These are phyloP conservation scores for Colletotrichum phormii DNA, from an alignment of 2,329 filamentous ascomycete genomes.

Conservation along the genomic window DNA sequence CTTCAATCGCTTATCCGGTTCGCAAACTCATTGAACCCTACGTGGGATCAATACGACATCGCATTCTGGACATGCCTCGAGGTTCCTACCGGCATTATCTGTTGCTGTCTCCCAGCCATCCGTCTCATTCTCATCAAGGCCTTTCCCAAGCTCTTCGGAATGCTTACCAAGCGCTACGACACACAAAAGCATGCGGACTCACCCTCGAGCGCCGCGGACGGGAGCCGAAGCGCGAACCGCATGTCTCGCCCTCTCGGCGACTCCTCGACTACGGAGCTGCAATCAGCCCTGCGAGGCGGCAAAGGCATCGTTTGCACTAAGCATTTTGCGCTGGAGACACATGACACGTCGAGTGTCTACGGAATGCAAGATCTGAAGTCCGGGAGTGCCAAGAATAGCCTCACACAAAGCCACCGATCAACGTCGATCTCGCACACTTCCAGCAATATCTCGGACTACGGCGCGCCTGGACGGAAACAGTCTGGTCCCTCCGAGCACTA, in stretches of 20 bases:
- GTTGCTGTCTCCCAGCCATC: constrained; percentile 29
- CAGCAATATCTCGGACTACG: constrained; percentile 8
- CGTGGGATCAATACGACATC: constrained; percentile 44
- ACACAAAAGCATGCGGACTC: not conserved
- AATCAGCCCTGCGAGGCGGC: not conserved
- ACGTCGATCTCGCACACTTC: constrained; percentile 16
- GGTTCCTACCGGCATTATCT: constrained; percentile 29
- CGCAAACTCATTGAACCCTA: constrained; percentile 43
- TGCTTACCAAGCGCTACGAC: constrained; percentile 20
- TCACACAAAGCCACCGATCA: constrained; percentile 15
- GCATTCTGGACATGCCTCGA: constrained; percentile 37
- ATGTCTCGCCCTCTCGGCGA: not conserved
- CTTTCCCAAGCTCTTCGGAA: constrained; percentile 21
- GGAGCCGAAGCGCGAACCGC: not conserved
- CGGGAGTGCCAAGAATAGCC: constrained; percentile 4
- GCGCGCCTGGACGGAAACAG: not conserved
- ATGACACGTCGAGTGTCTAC: constrained; percentile 9
- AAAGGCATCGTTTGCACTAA: constrained; percentile 9
- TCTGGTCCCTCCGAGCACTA: not conserved
- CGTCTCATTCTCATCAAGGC: constrained; percentile 32
- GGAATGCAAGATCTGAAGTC: constrained; percentile 22
- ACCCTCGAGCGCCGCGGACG: constrained; percentile 5
- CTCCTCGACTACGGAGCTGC: constrained; percentile 8
- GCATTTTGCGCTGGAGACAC: not conserved
- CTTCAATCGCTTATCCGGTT: constrained; percentile 44